Evolutionary conservation across 345 rosid species (phyloP).

Genomic region (Eucalyptus rudis): DNA sequence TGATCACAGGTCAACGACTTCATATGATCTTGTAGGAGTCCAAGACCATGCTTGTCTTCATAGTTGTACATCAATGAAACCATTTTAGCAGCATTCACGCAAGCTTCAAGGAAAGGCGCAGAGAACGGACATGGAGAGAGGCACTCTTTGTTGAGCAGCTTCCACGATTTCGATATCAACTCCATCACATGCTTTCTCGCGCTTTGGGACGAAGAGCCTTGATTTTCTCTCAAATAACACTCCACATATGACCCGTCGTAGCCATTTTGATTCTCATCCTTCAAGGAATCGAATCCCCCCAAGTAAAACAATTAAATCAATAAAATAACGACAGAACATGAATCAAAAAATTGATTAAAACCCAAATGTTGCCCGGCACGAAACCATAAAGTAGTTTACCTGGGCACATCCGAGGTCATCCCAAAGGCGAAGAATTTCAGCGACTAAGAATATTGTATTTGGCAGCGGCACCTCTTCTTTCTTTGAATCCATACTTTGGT

Average conservation of each 20-base stretch:
- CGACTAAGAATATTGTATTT: slow-evolving; percentile 15
- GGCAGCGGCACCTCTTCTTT: slow-evolving; percentile 1
- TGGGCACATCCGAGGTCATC: slow-evolving; percentile 46
- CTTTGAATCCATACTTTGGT: background rate
- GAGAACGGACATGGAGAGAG: slow-evolving; percentile 15
- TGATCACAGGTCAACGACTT: background rate
- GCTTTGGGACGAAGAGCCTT: slow-evolving; percentile 1
- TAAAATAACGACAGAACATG: background rate
- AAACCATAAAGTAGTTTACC: slow-evolving; percentile 1
- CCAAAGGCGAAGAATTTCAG: slow-evolving; percentile 41
- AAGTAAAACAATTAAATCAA: background rate
- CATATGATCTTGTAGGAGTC: slow-evolving; percentile 8
- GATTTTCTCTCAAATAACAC: slow-evolving; percentile 30
- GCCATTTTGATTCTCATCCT: background rate
- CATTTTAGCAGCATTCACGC: slow-evolving; percentile 33
- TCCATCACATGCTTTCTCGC: slow-evolving; percentile 7
- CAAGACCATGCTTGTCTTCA: slow-evolving; percentile 18
- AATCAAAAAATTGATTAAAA: background rate
- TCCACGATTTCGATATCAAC: slow-evolving; percentile 39
- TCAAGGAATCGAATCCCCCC: background rate
- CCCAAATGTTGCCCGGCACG: background rate
- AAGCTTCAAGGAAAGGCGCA: slow-evolving; percentile 5
- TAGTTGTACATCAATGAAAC: slow-evolving; percentile 36
- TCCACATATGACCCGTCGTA: slow-evolving; percentile 45
- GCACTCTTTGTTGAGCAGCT: slow-evolving; percentile 28